phyloP scores from a whole-genome alignment of 139 green algal species.

The Volvox reticuliferus region DNA sequence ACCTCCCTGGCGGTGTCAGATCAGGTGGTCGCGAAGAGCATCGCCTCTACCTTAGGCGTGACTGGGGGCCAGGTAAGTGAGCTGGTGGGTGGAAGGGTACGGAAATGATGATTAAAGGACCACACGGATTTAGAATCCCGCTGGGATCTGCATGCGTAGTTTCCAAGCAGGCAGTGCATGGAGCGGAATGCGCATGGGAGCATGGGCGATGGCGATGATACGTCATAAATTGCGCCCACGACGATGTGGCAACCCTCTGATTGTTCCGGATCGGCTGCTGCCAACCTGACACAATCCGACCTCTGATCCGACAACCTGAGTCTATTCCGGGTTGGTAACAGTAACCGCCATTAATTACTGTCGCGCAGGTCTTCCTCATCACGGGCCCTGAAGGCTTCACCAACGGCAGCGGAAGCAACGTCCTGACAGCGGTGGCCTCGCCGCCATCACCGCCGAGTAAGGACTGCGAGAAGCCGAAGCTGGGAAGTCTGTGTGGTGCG shows the following conservation, averaged over 20 bases:
- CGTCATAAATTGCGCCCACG: background rate
- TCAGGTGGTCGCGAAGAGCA: background rate
- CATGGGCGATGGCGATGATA: too few species aligned
- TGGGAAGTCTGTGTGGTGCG: conserved; percentile 50
- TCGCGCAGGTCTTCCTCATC: conserved; percentile 19
- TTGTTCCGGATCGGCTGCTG: background rate
- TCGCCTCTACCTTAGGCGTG: conserved; percentile 2
- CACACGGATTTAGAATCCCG: too few species aligned
- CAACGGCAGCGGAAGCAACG: background rate
- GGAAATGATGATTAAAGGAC: background rate
- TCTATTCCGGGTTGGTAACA: background rate
- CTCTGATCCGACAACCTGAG: background rate
- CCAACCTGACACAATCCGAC: background rate
- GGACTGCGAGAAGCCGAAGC: background rate
- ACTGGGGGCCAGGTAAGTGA: background rate
- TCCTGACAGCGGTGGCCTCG: background rate
- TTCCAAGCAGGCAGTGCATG: background rate
- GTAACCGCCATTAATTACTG: background rate
- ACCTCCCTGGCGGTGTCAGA: background rate
- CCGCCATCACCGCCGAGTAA: conserved; percentile 11
- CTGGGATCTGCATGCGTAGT: too few species aligned
- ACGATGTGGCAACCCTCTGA: background rate
- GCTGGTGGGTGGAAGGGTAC: background rate
- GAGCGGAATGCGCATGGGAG: background rate
- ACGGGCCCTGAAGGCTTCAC: background rate